Base-by-base conservation (phyloP, 2,329 filamentous ascomycete genomes). In the Botrytis galanthina region DNA sequence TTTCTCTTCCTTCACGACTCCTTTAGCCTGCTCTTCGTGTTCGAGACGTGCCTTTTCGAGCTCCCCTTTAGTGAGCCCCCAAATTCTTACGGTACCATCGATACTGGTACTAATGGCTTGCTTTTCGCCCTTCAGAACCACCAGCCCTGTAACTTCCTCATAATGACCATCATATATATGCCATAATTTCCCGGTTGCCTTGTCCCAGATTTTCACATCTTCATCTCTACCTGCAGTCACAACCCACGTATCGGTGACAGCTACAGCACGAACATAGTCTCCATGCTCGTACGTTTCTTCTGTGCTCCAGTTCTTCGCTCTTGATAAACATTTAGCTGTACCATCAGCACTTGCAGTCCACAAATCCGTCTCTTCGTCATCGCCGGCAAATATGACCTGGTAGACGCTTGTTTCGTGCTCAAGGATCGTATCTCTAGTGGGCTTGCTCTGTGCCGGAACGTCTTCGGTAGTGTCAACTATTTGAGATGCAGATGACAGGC, bases 301-400 rank as follows among this genome's bases (percentile, higher is more conserved):
- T 5, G 88, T 83, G 63, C 87, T 88, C 86, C 94, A 98, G 29
- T 86, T 86, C 63, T 88, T 89, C 37, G 86, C 84, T 70, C 94
- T 87, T 1, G 91, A 87, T 14, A 98, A 86, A 78, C 93, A 95
- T 81, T 95, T 96, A 2, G 90, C 90, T 0, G 92, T 94, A 78
- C 94, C 96, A 81, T 99, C 96, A 7, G 94, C 94, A 74, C 94
- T 97, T 9, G 95, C 92, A 12, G 95, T 98, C 94, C 94, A 98
- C 78, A 98, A 93, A 46, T 88, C 90, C 20, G 88, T 87, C 10
- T 90, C 89, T 48, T 83, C 84, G 9, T 85, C 84, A 26, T 82
- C 80, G 64, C 90, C 88, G 76, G 94, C 92, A 78, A 97, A 97
- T 32, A 88, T 84, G 22, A 98, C 84, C 76, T 88, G 90, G 83